Evolutionary conservation across 208 protist genomes (phyloP).

Genomic region (Acanthamoeba royreba): DNA sequence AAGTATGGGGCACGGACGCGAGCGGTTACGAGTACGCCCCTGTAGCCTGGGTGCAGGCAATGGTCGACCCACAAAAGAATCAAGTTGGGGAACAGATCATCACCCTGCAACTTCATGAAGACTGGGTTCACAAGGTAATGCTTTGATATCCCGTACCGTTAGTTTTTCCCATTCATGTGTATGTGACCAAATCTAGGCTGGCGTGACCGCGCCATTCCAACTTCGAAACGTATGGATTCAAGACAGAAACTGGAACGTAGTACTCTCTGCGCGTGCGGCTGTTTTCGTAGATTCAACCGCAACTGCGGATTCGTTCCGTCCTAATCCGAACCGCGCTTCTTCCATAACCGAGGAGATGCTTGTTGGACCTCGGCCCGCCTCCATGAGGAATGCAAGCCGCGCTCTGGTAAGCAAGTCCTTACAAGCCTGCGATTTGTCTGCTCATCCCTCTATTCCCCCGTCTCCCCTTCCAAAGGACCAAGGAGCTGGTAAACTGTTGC

Average conservation of each 20-base stretch:
- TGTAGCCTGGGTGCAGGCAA: constrained; percentile 11
- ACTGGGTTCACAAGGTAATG: neutral
- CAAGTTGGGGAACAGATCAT: neutral
- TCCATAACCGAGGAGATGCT: neutral
- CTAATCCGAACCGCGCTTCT: neutral
- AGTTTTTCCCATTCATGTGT: neutral
- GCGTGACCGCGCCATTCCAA: neutral
- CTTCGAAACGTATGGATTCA: neutral
- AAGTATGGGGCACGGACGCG: constrained; percentile 42
- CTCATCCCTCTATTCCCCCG: neutral
- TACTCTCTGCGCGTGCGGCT: neutral
- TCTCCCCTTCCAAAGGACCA: too few species aligned
- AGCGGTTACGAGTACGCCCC: constrained; percentile 3
- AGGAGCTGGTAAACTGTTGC: too few species aligned
- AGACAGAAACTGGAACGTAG: neutral
- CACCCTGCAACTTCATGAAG: constrained; percentile 25
- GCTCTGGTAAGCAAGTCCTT: too few species aligned
- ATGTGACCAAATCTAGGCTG: neutral
- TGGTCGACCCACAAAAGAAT: neutral
- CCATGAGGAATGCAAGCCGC: neutral
- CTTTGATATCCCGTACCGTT: too few species aligned
- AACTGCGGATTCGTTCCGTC: neutral
- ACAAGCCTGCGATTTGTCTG: neutral
- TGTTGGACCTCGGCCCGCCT: neutral
- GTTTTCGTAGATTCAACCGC: neutral